phyloP scores from a whole-genome alignment of 768 basidiomycete species.

The Termitomyces bulborhizus region DNA sequence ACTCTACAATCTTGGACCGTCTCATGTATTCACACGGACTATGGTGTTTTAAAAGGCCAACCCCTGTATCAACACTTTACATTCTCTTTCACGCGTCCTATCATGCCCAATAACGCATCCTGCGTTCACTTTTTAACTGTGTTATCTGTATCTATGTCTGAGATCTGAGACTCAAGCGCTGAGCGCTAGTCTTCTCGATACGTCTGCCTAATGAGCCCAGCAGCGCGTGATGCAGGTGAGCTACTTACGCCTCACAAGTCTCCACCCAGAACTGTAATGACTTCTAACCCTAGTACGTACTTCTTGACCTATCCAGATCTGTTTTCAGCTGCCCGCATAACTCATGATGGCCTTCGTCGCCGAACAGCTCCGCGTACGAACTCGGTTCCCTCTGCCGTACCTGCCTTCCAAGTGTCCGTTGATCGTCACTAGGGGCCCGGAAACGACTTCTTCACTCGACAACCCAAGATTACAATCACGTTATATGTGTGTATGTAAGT shows the following conservation, averaged over 20 bases:
- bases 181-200: no score
- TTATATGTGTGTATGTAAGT: neutral
- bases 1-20: neutral
- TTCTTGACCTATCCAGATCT: neutral
- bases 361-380: neutral
- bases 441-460: no score
- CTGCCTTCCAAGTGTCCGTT: no score
- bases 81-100: neutral
- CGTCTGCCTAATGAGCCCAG: no score
- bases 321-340: neutral
- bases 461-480: no score
- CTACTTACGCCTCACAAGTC: neutral
- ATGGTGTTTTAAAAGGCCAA: neutral
- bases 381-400: neutral
- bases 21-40: neutral
- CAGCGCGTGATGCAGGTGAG: no score
- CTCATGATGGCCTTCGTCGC: neutral
- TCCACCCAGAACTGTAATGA: neutral
- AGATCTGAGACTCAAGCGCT: no score
- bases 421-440: no score
- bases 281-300: neutral
- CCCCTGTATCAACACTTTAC: neutral
- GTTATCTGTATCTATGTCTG: neutral
- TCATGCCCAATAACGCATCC: neutral
- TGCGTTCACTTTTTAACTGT: neutral